Evolutionary conservation across 345 rosid genomes (phyloP).

Genomic region (Dovyalis caffra): DNA sequence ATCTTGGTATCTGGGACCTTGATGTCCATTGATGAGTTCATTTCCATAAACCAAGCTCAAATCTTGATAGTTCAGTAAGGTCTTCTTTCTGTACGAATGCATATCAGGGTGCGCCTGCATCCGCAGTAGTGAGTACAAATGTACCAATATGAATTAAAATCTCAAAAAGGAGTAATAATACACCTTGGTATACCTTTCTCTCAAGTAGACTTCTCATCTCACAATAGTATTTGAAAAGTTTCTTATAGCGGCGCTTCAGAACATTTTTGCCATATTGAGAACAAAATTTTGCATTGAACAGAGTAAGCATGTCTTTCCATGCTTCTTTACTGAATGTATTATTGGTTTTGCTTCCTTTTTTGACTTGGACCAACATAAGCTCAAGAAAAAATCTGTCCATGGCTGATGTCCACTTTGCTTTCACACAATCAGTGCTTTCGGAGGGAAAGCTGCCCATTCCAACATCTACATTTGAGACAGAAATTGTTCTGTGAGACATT

Average conservation of each 20-base stretch:
- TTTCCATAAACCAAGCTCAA: slow-evolving; percentile 39
- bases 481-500: background rate
- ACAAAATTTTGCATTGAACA: slow-evolving; percentile 41
- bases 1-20: slow-evolving; percentile 12
- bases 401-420: slow-evolving; percentile 34
- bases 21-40: slow-evolving; percentile 24
- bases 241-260: slow-evolving; percentile 35
- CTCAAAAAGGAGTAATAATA: slow-evolving; percentile 1
- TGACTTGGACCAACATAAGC: slow-evolving; percentile 45
- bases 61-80: slow-evolving; percentile 41
- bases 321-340: slow-evolving; percentile 36
- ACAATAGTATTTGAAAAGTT: slow-evolving; percentile 35
- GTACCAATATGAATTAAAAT: slow-evolving; percentile 8
- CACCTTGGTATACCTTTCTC: slow-evolving; percentile 40
- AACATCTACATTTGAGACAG: slow-evolving; percentile 16
- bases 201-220: slow-evolving; percentile 35
- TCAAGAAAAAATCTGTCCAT: slow-evolving; percentile 46
- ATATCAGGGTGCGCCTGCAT: slow-evolving; percentile 43
- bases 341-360: slow-evolving; percentile 31
- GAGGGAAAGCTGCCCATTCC: slow-evolving; percentile 26
- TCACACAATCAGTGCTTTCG: slow-evolving; percentile 26
- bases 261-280: slow-evolving; percentile 27
- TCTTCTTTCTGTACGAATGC: slow-evolving; percentile 33
- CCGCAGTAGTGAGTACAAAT: slow-evolving; percentile 4
- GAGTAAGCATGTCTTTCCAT: slow-evolving; percentile 46